Base-by-base conservation (phyloP, 208 protist genomes). In the Perkinsela sp. region DNA sequence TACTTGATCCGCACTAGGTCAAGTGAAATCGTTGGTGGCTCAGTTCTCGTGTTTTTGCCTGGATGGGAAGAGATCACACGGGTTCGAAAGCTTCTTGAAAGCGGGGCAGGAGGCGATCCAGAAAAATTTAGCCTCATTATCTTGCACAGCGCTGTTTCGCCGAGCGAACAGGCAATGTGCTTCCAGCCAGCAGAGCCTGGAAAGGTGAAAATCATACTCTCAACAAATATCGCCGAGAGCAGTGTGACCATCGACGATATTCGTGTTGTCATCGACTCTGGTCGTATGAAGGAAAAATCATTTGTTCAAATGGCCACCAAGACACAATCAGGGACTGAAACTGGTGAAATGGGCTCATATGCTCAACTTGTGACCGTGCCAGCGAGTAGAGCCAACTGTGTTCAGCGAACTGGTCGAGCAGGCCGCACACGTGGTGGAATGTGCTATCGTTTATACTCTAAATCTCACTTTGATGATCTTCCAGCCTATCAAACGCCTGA, bases 141-240 rank as follows among this genome's bases (percentile, higher is more conserved):
- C 30, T 76, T 93, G 30, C 88, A 93, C 73, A 89, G 94, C 1
- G 85, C 93, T 28, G 85, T 99, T 1, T 85, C 92, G 13, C 78
- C 80, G 29, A 94, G 97, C 68, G 86, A 91, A 72, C 96, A 99
- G 81, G 88, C 93, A 75, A 74, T 77, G 28, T 96, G 97, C 73
- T 99, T 99, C 77, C 79, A 97, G 32, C 88, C 92, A 0, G 82
- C 92, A 0, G 80, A 80, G 6, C 74, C 78, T 0, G 88, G 88
- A 2, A 89, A 88, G 48, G 68, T 89, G 16, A 97, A 97, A 76
- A 73, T 95, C 29, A 87, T 99, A 32, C 77, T 98, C n/a, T 95
- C 96, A 1, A 99, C 96, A 67, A 99, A 99, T 79, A 97, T 99
- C 73, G 96, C 97, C n/a, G 96, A 99, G 74, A 97, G 96, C 66